Evolutionary conservation across 768 basidiomycete genomes (phyloP), one percentile per base, ranked within the genome.

Genomic region (Pisolithus marmoratus): DNA sequence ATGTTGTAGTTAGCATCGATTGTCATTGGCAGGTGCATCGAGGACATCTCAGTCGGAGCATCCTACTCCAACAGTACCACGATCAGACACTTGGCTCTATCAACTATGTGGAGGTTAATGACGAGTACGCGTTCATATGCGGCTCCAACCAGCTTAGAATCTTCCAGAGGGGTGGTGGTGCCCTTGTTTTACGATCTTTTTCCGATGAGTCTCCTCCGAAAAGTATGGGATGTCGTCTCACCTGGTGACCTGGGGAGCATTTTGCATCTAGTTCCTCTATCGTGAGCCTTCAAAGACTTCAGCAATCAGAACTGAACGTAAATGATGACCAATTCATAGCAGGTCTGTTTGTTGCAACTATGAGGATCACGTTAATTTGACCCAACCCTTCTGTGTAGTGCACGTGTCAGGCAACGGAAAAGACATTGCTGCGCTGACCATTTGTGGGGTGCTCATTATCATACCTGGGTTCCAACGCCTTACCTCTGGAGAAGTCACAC

Each of bases 61-160:
- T 19, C 56, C 81, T 14, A 61, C 79, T 1, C 77, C 83, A 61
- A 73, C 72, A 38, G 1, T 9, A 48, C 7, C 55, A 49, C 19
- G 42, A 44, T 22, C 48, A 38, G 37, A 19, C 5, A 19, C 53
- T 64, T 27, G 76, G 74, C 4, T 57, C 65, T 4, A 70, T 84
- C 37, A 67, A 68, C 52, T 87, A 87, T 57, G 46, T 47, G 31
- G 88, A 90, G 57, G 65, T 90, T 50, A 77, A 75, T 49, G 69
- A 72, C 41, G 65, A 68, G 8, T 78, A 85, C 60, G 77, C 80
- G 0, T 81, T 90, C 57, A 64, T 90, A 24, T 85, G 82, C 45
- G 79, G 79, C 5, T 60, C 60, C 1, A 55, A 58, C n/a, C 64
- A 70, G 8, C 59, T 90, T 34, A 74, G 82, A 8, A 71, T 84